Evolutionary conservation across 2,329 filamentous ascomycete genomes (phyloP), one percentile per base, ranked within the genome.

Genomic region (Orbilia oligospora): DNA sequence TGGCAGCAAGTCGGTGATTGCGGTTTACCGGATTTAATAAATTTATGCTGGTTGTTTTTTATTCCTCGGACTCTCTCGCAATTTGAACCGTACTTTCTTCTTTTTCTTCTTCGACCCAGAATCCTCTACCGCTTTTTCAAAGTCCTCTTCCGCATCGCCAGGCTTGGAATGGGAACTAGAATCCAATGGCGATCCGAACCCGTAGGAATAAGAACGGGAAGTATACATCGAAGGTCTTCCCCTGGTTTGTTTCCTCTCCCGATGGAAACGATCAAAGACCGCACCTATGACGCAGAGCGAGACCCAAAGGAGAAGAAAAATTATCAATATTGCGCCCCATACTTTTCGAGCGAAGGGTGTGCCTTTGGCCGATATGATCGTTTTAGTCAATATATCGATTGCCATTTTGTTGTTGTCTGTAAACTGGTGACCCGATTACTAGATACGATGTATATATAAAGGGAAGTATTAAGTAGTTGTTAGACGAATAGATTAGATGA

Each of bases 21-120:
- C 30, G 30, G 8, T 12, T 36, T 36, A 12, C 8, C 10, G 33
- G 3, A 30, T 30, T 6, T 6, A 36, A 8, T 9, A 12, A 8
- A 8, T 12, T 53, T 22, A 56, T 22, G 65, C 10, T 14, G 36
- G 12, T 12, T 33, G 49, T 20, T 18, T 33, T 20, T 76, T 76
- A 33, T 55, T 68, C 24, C 65, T 22, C 16, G 64, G 55, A 9
- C 71, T 65, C 27, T 69, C 61, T 18, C 55, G 53, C 3, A 67
- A 16, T 12, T 41, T 55, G 48, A 76, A 70, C 24, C 71, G 55
- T 0, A 76, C 71, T 20, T 46, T 56, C 48, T 76, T 76, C 14
- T 44, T 63, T 18, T 46, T 46, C 44, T 51, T 53, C 41, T 53
- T 68, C 22, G 9, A 24, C 8, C 8, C 49, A 2, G n/a, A 5